phyloP scores from a whole-genome alignment of 164 flowering plant genomes.

The Aristolochia fimbriata region DNA sequence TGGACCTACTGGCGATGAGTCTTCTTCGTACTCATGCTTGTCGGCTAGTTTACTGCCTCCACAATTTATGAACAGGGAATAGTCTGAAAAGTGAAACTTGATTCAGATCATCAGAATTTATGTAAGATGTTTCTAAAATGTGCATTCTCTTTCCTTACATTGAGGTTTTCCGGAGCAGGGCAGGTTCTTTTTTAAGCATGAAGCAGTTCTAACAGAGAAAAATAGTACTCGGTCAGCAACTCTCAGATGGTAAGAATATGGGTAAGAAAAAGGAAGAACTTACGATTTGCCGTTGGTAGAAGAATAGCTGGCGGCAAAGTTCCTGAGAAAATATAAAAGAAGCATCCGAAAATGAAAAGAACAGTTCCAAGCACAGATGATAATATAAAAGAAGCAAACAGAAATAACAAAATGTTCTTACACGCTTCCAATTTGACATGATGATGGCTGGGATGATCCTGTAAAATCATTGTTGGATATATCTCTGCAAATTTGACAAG shows the following conservation, averaged over 20 bases:
- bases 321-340: not conserved
- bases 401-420: not conserved
- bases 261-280: not conserved
- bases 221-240: not conserved
- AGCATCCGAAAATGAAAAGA: not conserved
- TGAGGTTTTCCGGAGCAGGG: not conserved
- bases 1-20: slow-evolving; percentile 25
- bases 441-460: not conserved
- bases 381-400: not conserved
- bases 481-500: not conserved
- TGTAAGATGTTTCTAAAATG: no score
- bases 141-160: not conserved
- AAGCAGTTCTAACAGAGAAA: not conserved
- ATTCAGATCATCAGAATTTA: not conserved
- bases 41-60: slow-evolving; percentile 25
- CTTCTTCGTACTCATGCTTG: slow-evolving; percentile 41
- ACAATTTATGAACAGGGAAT: slow-evolving; percentile 36
- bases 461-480: not conserved
- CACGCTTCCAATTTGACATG: not conserved
- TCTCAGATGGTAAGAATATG: no score
- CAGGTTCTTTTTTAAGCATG: not conserved
- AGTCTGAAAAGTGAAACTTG: slow-evolving; percentile 4
- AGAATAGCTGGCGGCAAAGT: not conserved
- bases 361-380: not conserved
- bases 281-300: not conserved